phyloP scores from a whole-genome alignment of 768 basidiomycete genomes.

The Pisolithus tinctorius region DNA sequence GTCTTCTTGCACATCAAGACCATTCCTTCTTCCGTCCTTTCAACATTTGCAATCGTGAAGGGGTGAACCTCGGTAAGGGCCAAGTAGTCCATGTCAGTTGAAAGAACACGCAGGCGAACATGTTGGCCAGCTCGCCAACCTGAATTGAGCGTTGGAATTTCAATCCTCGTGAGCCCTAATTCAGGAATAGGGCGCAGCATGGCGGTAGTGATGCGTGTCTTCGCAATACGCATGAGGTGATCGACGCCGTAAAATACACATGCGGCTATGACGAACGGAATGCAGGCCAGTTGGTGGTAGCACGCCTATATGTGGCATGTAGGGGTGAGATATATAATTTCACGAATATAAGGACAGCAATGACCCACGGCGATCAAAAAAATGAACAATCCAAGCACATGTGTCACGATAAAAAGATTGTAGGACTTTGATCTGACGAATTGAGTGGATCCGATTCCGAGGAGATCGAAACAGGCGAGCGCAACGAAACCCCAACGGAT shows the following conservation, averaged over 20 bases:
- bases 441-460: constrained; percentile 56
- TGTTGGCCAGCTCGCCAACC: constrained; percentile 87
- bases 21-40: constrained; percentile 48
- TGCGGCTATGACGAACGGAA: constrained; percentile 48
- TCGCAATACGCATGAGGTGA: constrained; percentile 49
- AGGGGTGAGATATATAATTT: constrained; percentile 16
- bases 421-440: constrained; percentile 52
- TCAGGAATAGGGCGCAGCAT: constrained; percentile 53
- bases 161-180: constrained; percentile 56
- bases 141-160: constrained; percentile 50
- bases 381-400: constrained; percentile 48
- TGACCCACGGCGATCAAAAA: constrained; percentile 49
- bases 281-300: constrained; percentile 37
- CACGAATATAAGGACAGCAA: background rate
- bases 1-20: constrained; percentile 59
- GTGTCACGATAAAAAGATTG: constrained; percentile 57
- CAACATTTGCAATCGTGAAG: constrained; percentile 72
- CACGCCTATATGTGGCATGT: constrained; percentile 25
- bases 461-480: constrained; percentile 42
- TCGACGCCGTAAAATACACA: constrained; percentile 51
- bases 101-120: constrained; percentile 61
- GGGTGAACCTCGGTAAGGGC: constrained; percentile 66
- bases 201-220: constrained; percentile 57
- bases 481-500: constrained; percentile 47
- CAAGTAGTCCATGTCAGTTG: constrained; percentile 44